Percentiles rank a stretch among this genome's conserved stretches.
Conservation (phyloP, 257 asterid genomes). For the Jaltomata sinuosa region DNA sequence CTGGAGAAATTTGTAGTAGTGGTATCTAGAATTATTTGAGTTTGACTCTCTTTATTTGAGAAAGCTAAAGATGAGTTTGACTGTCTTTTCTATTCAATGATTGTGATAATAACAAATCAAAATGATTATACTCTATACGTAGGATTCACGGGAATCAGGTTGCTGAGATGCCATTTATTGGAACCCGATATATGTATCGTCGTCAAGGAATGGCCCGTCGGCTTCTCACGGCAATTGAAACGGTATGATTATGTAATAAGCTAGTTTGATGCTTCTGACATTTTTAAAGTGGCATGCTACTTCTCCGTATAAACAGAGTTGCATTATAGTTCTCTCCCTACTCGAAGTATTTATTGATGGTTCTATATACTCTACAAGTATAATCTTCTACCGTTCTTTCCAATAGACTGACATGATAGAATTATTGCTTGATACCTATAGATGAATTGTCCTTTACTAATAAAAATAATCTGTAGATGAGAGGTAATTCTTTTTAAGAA, state of each 20-base stretch:
- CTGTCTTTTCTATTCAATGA: not conserved
- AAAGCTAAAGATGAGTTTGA: too few relatives aligned
- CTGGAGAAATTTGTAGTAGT: not conserved
- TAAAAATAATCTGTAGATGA: not conserved
- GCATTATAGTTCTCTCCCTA: not conserved
- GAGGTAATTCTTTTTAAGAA: not conserved
- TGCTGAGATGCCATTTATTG: conserved; percentile 99
- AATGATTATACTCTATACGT: conserved; percentile 5
- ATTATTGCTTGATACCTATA: not conserved
- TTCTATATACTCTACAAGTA: not conserved
- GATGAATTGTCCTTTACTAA: not conserved
- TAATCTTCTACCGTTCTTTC: not conserved
- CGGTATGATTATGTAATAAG: conserved; percentile 47
- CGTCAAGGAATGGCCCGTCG: conserved; percentile 92
- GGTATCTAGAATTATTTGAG: not conserved
- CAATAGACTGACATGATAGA: not conserved
- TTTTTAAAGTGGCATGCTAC: not conserved
- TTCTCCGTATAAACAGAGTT: not conserved
- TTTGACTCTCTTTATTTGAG: not conserved
- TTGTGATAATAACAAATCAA: not conserved
- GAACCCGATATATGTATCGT: conserved; percentile 65
- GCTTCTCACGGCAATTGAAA: conserved; percentile 65
- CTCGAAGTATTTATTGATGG: not conserved
- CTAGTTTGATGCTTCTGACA: conserved; percentile 24
- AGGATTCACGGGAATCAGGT: conserved; percentile 80